Percentiles rank a stretch among this genome's conserved stretches.
These are phyloP conservation scores for Camelina neglecta DNA, from an alignment of 345 rosid species.

Conservation along the genomic window DNA sequence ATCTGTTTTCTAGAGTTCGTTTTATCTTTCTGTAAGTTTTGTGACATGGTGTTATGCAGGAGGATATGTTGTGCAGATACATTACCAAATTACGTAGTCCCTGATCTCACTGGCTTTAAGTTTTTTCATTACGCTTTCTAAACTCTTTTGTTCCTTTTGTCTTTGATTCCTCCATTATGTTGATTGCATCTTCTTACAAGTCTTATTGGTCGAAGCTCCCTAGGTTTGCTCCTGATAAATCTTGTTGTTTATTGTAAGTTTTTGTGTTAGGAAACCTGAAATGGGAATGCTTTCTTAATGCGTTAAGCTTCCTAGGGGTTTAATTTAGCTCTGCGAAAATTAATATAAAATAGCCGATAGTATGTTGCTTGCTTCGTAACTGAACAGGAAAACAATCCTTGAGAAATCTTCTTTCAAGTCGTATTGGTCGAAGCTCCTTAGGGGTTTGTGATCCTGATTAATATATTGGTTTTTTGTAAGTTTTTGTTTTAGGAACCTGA, in stretches of 20 bases:
- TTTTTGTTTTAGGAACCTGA: too few relatives aligned
- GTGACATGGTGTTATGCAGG: slow-evolving; percentile 50
- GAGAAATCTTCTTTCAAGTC: too few relatives aligned
- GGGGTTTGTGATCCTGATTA: too few relatives aligned
- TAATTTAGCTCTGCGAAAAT: background rate
- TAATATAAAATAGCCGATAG: background rate
- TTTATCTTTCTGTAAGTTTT: background rate
- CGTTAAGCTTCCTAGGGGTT: background rate
- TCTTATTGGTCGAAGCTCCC: background rate
- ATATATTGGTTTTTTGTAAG: too few relatives aligned
- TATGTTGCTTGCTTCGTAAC: background rate
- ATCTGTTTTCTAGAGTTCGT: background rate
- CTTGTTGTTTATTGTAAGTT: background rate
- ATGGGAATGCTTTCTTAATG: slow-evolving; percentile 17
- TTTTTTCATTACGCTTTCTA: slow-evolving; percentile 42
- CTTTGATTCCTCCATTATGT: background rate
- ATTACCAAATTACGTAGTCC: slow-evolving; percentile 77
- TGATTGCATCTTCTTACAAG: background rate
- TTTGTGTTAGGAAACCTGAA: background rate
- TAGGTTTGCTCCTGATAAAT: background rate
- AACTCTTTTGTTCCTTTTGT: background rate
- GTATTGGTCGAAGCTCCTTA: too few relatives aligned
- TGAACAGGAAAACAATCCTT: background rate
- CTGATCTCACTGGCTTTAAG: slow-evolving; percentile 80
- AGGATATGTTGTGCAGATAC: slow-evolving; percentile 76